Base-by-base conservation (phyloP, 2,329 filamentous ascomycete species). In the Xylariaceae sp. region DNA sequence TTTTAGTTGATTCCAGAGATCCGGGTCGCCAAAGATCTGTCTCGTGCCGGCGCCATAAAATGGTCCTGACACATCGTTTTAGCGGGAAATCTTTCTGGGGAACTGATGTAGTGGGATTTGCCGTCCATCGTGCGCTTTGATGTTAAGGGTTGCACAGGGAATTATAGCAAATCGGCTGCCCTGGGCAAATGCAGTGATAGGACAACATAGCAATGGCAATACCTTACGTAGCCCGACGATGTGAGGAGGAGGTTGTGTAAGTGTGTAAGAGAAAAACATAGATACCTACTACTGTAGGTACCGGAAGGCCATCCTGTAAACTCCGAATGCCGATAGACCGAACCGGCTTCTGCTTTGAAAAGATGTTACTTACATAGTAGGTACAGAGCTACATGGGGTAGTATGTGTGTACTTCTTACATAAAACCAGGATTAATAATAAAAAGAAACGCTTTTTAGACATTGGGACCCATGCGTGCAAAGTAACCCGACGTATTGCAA, bases 41-140 rank as follows among this genome's bases (percentile, higher is more conserved):
- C 57, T 47, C 58, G 65, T 67, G 63, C 55, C 63, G 65, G 64
- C 65, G 68, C 68, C 66, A 65, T 68, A 66, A 65, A 66, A 69
- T 63, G 62, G 63, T 68, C 67, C 64, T 70, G 67, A 68, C 67
- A 71, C 67, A 70, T 70, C 67, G 62, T 63, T 56, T 70, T 71
- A 70, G 69, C 65, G 69, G 69, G 62, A 67, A 70, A 71, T 71
- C 68, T 65, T 67, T 71, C 69, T 67, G 69, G 69, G 69, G 69
- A 71, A 71, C 64, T 64, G n/a, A n/a, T n/a, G 63, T 59, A 57
- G 59, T 51, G 52, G 57, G 59, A 40, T 52, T 44, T 48, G 32
- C 41, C 46, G 29, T 10, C 46, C 40, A n/a, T n/a, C 37, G 44
- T 26, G 42, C 48, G 51, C 20, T 52, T 50, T 56, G 52, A 54